Evolutionary conservation across 805 yeast species (phyloP).

Genomic region (Dipodascus albidus): DNA sequence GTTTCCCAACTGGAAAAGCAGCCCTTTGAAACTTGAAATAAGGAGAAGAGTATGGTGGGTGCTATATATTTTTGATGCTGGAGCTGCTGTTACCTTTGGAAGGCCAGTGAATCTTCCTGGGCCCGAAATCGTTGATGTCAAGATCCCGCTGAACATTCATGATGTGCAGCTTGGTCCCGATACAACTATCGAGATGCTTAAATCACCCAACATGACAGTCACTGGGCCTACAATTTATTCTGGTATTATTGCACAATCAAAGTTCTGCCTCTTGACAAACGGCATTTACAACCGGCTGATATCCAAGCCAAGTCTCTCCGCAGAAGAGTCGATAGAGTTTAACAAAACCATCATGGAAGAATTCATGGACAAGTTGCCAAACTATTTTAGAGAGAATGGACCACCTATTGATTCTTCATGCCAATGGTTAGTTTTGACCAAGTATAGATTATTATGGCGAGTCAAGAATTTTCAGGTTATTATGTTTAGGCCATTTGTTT

Average conservation of each 20-base stretch:
- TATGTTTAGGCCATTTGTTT: conserved; percentile 43
- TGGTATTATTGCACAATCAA: conserved; percentile 44
- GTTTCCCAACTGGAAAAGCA: conserved; percentile 31
- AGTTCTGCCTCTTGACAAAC: conserved; percentile 37
- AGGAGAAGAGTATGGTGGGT: conserved; percentile 64
- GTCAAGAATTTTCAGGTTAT: conserved; percentile 44
- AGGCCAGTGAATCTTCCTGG: conserved; percentile 47
- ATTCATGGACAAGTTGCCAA: conserved; percentile 36
- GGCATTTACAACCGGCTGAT: conserved; percentile 37
- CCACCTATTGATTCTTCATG: conserved; percentile 23
- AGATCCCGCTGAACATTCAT: conserved; percentile 38
- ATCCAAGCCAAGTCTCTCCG: conserved; percentile 36
- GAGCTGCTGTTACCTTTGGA: conserved; percentile 53
- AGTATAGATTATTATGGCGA: conserved; percentile 47
- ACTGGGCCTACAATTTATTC: conserved; percentile 43
- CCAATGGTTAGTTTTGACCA: conserved; percentile 42
- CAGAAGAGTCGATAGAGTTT: conserved; percentile 39
- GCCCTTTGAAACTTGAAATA: conserved; percentile 38
- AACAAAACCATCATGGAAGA: conserved; percentile 30
- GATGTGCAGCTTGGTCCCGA: conserved; percentile 29
- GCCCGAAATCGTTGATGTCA: conserved; percentile 36
- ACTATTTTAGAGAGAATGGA: conserved; percentile 33
- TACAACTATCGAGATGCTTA: conserved; percentile 5
- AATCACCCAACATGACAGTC: conserved; percentile 7
- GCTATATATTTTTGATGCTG: conserved; percentile 48